Conservation (phyloP, 257 asterid species). For the Gentiana dahurica region DNA sequence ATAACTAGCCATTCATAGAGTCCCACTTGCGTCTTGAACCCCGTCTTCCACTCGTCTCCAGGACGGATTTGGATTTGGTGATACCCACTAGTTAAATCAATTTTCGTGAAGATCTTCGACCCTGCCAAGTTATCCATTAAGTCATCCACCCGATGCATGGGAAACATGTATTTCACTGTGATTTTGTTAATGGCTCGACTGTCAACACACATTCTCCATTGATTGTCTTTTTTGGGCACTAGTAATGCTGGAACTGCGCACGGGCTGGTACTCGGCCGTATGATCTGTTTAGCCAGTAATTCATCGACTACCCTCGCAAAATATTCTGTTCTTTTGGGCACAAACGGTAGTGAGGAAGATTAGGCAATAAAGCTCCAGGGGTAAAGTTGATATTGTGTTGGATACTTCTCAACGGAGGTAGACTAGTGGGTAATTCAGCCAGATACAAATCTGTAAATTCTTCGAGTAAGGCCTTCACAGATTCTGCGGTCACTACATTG, state of each 20-base stretch:
- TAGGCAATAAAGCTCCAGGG: background rate
- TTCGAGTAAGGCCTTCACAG: background rate
- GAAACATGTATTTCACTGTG: background rate
- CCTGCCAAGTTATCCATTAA: background rate
- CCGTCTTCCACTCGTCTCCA: too few relatives aligned
- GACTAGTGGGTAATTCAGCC: background rate
- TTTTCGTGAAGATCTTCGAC: too few relatives aligned
- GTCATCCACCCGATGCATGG: background rate
- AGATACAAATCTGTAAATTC: background rate
- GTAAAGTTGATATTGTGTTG: background rate
- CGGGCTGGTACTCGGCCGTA: background rate
- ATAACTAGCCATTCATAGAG: too few relatives aligned
- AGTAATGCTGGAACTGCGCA: background rate
- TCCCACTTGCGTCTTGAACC: too few relatives aligned
- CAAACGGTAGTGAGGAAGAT: background rate
- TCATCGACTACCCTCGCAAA: background rate
- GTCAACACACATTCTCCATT: constrained; percentile 1
- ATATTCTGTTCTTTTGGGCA: background rate
- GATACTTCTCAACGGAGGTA: background rate
- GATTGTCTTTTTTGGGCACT: background rate
- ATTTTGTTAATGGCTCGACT: constrained; percentile 1
- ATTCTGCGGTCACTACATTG: too few relatives aligned
- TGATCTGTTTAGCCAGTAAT: background rate
- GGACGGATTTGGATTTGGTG: too few relatives aligned
- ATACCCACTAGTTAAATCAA: too few relatives aligned